Base-by-base conservation (phyloP, 345 rosid genomes). In the Zanthoxylum bungeanum region DNA sequence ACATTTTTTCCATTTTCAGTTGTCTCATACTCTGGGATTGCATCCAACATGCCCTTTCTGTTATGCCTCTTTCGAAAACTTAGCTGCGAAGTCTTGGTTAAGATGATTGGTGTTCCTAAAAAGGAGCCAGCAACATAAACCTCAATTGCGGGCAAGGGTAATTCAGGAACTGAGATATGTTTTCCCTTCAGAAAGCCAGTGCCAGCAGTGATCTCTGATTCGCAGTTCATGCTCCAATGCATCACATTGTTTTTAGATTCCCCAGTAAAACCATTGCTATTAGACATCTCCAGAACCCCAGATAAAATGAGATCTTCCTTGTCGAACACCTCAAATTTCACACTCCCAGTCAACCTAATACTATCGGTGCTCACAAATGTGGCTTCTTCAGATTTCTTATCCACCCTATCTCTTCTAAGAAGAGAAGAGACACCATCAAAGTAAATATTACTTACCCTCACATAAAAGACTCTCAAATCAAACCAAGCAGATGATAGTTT, bases 381-480 rank as follows among this genome's bases (percentile, higher is more conserved):
- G 59, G 89, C 98, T 61, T 85, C 98, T 61, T 90, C 93, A 0
- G 93, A 87, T 80, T 78, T 86, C 85, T 81, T 94, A 72, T 88
- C 95, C 2, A 84, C 84, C n/a, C 98, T 80, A 73, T 90, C 98
- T 70, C 97, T 75, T 75, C 96, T 88, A 40, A 95, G 97, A 76
- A 83, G 79, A 28, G 89, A 82, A 8, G 82, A 78, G 55, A 84
- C 82, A 27, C 89, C 98, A 74, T 80, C 91, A 3, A 88, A 87
- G 78, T 84, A 83, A 40, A 80, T 65, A 63, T 90, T 90, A 76
- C 91, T 87, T 66, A 95, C 76, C 77, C 97, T 87, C 21, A 90
- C 91, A 76, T 92, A 92, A 76, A 95, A 92, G 68, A 95, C 98
- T 80, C 93, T 92, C 78, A 92, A 77, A 81, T 95, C 97, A 36